phyloP scores from a whole-genome alignment of 2,329 filamentous ascomycete species.

The Pyricularia pennisetigena region DNA sequence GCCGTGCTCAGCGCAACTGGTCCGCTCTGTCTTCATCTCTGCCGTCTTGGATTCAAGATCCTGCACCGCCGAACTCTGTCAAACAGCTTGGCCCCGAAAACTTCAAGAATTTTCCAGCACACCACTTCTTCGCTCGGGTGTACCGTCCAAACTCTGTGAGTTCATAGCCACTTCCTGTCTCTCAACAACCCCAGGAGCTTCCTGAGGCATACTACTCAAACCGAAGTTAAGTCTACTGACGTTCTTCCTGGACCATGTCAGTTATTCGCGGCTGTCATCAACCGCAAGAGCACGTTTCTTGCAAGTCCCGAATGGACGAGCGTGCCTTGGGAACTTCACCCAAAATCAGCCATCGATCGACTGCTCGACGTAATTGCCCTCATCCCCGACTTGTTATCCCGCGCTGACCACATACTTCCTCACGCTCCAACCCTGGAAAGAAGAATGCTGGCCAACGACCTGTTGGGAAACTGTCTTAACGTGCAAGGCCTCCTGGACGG shows the following conservation, averaged over 20 bases:
- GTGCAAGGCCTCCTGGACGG: slow-evolving; percentile 36
- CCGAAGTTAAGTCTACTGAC: background rate
- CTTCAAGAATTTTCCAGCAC: slow-evolving; percentile 41
- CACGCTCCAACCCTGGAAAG: slow-evolving; percentile 29
- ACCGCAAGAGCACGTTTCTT: slow-evolving; percentile 39
- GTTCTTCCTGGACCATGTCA: slow-evolving; percentile 12
- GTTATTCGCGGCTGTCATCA: slow-evolving; percentile 38
- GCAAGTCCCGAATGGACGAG: slow-evolving; percentile 39
- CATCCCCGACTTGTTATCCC: slow-evolving; percentile 35
- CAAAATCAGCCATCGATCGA: slow-evolving; percentile 38
- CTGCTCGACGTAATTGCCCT: slow-evolving; percentile 40
- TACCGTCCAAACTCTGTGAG: slow-evolving; percentile 44
- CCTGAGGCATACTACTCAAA: no score
- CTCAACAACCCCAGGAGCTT: background rate
- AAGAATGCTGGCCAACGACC: slow-evolving; percentile 33
- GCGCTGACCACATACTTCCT: slow-evolving; percentile 30
- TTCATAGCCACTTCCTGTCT: slow-evolving; percentile 5
- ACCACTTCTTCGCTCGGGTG: slow-evolving; percentile 47
- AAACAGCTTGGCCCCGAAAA: slow-evolving; percentile 31
- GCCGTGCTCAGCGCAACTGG: slow-evolving; percentile 19
- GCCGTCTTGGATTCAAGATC: slow-evolving; percentile 25
- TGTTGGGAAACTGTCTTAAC: slow-evolving; percentile 35
- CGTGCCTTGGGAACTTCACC: slow-evolving; percentile 40
- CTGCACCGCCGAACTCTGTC: slow-evolving; percentile 24
- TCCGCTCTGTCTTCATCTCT: slow-evolving; percentile 23